These are phyloP conservation scores for Bisporella sp. DNA, from an alignment of 2,329 filamentous ascomycete genomes.

Conservation along the genomic window DNA sequence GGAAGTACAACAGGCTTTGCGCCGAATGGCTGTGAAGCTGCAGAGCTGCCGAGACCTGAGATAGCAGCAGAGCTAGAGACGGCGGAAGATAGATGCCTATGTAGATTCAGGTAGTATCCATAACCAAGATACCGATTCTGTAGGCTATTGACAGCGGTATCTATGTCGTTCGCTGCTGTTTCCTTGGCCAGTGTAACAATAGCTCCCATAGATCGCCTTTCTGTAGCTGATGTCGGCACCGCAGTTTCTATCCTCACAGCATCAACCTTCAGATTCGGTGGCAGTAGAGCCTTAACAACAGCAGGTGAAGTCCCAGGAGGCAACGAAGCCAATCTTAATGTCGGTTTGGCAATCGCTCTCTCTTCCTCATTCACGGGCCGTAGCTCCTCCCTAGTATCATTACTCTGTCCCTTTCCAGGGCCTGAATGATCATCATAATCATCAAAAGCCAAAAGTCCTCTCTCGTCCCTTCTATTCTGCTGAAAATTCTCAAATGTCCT, in stretches of 20 bases:
- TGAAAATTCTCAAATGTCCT: conserved; percentile 42
- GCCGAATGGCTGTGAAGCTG: conserved; percentile 65
- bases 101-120: conserved; percentile 74
- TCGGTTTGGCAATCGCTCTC: conserved; percentile 51
- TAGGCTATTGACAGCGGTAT: conserved; percentile 67
- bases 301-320: conserved; percentile 54
- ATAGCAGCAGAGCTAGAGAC: conserved; percentile 46
- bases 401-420: conserved; percentile 19
- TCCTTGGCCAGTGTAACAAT: conserved; percentile 77
- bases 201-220: conserved; percentile 67
- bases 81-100: conserved; percentile 75
- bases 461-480: conserved; percentile 28
- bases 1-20: conserved; percentile 52
- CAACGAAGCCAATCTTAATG: conserved; percentile 52
- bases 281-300: conserved; percentile 52
- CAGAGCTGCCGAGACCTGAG: conserved; percentile 29
- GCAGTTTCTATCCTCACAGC: conserved; percentile 63
- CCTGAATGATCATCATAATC: conserved; percentile 23
- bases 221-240: conserved; percentile 42
- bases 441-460: conserved; percentile 25
- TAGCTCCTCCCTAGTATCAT: conserved; percentile 31
- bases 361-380: conserved; percentile 42
- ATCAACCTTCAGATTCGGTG: conserved; percentile 58
- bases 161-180: conserved; percentile 76
- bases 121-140: conserved; percentile 82